These are phyloP conservation scores for Cnidoscolus chayamansa DNA, from an alignment of 441 rosid genomes.

Conservation along the genomic window DNA sequence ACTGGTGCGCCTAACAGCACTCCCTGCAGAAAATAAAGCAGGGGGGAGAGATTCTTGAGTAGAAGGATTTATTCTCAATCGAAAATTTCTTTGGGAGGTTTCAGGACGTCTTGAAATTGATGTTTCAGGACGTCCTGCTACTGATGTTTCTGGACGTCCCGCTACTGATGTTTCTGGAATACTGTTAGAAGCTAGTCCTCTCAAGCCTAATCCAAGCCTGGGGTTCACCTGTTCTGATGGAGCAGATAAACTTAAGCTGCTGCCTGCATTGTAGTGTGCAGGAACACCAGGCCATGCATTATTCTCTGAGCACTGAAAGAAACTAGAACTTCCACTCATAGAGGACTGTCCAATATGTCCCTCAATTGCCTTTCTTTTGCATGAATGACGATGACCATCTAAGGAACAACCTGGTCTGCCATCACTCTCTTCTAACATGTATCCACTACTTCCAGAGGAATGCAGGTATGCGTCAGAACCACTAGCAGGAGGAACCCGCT, in stretches of 20 bases:
- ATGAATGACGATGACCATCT: slow-evolving; percentile 56
- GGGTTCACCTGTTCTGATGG: slow-evolving; percentile 42
- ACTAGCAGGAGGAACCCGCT: slow-evolving; percentile 27
- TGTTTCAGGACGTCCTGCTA: slow-evolving; percentile 8
- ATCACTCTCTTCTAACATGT: slow-evolving; percentile 36
- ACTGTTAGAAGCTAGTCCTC: slow-evolving; percentile 38
- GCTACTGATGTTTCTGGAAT: no score
- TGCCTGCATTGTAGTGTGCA: slow-evolving; percentile 32
- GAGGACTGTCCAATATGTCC: slow-evolving; percentile 67
- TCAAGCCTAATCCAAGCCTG: slow-evolving; percentile 43
- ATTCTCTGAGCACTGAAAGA: slow-evolving; percentile 51
- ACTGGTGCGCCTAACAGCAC: slow-evolving; percentile 44
- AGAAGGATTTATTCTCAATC: slow-evolving; percentile 52
- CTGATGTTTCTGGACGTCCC: slow-evolving; percentile 32
- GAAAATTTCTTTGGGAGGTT: slow-evolving; percentile 53
- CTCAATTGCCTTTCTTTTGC: slow-evolving; percentile 84
- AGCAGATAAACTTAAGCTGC: slow-evolving; percentile 40
- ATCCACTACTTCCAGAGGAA: slow-evolving; percentile 44
- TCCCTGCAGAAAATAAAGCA: slow-evolving; percentile 41
- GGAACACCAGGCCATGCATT: slow-evolving; percentile 46
- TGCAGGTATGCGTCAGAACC: slow-evolving; percentile 30
- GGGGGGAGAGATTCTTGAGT: slow-evolving; percentile 48
- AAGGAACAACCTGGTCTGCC: slow-evolving; percentile 46
- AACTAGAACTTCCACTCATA: slow-evolving; percentile 45
- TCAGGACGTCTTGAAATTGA: slow-evolving; percentile 27